Percentiles rank a stretch among this genome's conserved stretches.
These are phyloP conservation scores for Batkoa obscura DNA, from an alignment of 371 early-diverging fungal species.

Conservation along the genomic window DNA sequence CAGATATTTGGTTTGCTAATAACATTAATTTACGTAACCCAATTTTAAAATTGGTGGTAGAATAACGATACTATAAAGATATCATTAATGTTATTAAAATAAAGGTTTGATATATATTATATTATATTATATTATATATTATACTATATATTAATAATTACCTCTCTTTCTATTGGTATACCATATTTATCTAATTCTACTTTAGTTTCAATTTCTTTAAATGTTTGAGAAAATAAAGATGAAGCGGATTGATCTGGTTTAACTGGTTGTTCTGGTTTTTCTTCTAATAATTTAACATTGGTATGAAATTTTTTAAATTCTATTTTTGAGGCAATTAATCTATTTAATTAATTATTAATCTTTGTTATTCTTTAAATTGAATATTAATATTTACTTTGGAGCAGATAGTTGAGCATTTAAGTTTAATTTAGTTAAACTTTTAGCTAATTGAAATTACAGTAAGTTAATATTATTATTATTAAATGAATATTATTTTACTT, in stretches of 20 bases:
- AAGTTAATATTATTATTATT: too few species aligned
- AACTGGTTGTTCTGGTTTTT: neutral
- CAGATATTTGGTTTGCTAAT: slow-evolving; percentile 67
- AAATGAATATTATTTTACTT: too few species aligned
- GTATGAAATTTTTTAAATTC: slow-evolving; percentile 1
- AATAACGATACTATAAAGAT: slow-evolving; percentile 41
- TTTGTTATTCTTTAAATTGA: too few species aligned
- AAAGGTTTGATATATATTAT: too few species aligned
- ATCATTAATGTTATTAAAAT: too few species aligned
- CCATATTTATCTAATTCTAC: too few species aligned
- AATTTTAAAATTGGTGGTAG: slow-evolving; percentile 48
- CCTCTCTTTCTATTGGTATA: neutral
- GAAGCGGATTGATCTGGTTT: neutral
- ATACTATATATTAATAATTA: neutral
- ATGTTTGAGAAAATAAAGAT: neutral
- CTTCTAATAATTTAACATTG: neutral
- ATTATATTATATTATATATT: neutral
- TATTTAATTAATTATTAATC: too few species aligned
- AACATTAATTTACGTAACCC: slow-evolving; percentile 66
- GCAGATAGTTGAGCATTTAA: too few species aligned
- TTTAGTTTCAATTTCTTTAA: neutral
- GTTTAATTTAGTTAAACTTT: too few species aligned
- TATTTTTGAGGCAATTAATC: too few species aligned
- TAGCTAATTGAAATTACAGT: too few species aligned
- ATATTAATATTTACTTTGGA: too few species aligned